Percentiles rank a stretch among this genome's conserved stretches.
These are phyloP conservation scores for Leishmania tarentolae DNA, from an alignment of 208 protist genomes.

Conservation along the genomic window DNA sequence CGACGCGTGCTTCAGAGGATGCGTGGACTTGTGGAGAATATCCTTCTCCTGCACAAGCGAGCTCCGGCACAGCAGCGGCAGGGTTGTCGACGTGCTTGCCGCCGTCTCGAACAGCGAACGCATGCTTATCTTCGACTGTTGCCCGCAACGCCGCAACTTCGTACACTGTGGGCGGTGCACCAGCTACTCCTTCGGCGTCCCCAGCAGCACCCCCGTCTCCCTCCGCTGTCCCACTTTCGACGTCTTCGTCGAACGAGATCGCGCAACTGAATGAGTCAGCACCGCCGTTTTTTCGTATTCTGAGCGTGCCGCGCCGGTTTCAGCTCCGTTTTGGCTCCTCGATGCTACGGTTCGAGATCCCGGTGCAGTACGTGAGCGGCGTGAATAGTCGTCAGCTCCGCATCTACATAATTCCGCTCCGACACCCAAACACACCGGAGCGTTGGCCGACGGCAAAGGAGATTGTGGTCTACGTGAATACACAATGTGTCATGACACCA, in stretches of 20 bases:
- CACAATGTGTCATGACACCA: conserved; percentile 56
- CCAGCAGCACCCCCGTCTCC: neutral
- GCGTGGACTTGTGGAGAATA: neutral
- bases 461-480: conserved; percentile 78
- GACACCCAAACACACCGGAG: conserved; percentile 54
- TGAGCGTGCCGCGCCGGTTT: conserved; percentile 54
- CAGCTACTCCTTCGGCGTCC: neutral
- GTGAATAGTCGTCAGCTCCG: conserved; percentile 62
- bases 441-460: conserved; percentile 77
- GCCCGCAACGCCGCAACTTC: conserved; percentile 11
- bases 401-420: conserved; percentile 64
- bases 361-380: conserved; percentile 53
- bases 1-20: neutral
- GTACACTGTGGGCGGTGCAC: neutral
- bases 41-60: neutral
- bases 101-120: conserved; percentile 6
- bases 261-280: conserved; percentile 48
- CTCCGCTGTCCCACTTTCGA: neutral
- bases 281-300: conserved; percentile 68
- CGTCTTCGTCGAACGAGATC: conserved; percentile 31
- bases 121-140: neutral
- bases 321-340: conserved; percentile 71
- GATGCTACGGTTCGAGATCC: conserved; percentile 66
- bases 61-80: neutral
- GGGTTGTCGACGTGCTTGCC: neutral